Base-by-base conservation (phyloP, 352 stramenopile genomes). In the Phytophthora cactorum region DNA sequence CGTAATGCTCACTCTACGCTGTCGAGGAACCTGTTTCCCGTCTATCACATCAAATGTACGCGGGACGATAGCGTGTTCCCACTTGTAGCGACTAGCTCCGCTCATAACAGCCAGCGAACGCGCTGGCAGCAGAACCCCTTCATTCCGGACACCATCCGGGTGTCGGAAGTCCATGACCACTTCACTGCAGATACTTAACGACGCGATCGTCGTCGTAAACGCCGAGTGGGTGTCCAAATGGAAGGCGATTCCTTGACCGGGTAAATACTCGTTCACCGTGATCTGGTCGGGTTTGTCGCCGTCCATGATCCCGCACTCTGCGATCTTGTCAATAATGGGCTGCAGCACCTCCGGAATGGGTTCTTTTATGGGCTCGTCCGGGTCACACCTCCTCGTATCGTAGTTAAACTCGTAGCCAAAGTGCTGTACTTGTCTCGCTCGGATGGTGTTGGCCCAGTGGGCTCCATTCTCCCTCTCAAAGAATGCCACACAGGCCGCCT, bases 361-460 rank as follows among this genome's bases (percentile, higher is more conserved):
- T 27, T 81, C 78, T 15, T 72, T 67, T 5, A 93, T 65, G 5
- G 81, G 82, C 53, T 80, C 29, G 4, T 68, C 55, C 34, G 73
- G 71, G 59, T 93, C 82, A 55, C 85, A 93, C 1, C 78, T 69
- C 0, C 86, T 79, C 34, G 86, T 94, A 32, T 92, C 83, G 68
- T 97, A 97, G 68, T 92, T 90, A 64, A 97, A 97, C 65, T 86
- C 85, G 64, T 85, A 95, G 22, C 90, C 88, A 71, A 90, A 97
- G 69, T 97, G 90, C 75, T 96, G 86, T 60, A 97, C 90, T 54
- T 95, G 88, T 34, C 90, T 86, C 27, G 86, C 84, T 63, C 86
- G 84, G 28, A 96, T 84, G 1, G 84, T 93, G 41, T 84, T 81
- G n/a, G 78, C 72, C 88, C 88, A 96, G 29, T 76, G 74, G 0